Evolutionary conservation across 2,329 filamentous ascomycete genomes (phyloP), one percentile per base, ranked within the genome.

Genomic region (Pezicula carpinea): DNA sequence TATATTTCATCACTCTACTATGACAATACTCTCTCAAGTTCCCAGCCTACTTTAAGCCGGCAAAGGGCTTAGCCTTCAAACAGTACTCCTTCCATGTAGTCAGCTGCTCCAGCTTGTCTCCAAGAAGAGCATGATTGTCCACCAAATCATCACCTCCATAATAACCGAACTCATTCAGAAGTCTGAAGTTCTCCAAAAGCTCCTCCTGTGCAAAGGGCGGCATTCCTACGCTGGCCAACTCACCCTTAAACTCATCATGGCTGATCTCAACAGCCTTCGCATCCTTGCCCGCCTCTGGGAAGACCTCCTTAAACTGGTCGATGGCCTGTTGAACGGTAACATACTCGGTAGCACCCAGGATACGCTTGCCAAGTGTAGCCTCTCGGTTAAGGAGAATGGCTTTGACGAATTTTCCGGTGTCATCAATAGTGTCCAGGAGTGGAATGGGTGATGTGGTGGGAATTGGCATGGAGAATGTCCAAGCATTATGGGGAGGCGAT

Each of bases 101-200:
- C 50, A 68, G 60, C 53, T 63, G 60, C 39, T 72, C 67, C 46
- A 64, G 60, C 53, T 63, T 60, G 39, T 72, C 67, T 45, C 63
- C 63, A 45, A 71, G 44, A 47, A 64, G 57, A 13, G 52, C 57
- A 40, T 64, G 66, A 48, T 65, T 69, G 50, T 66, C 64, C 3
- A 70, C 64, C 39, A 75, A 61, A 33, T 57, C 53, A 39, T 52
- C 71, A 8, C 73, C 73, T 5, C 69, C 70, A 55, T 70, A 81
- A 53, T 81, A 81, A 0, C 77, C 76, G 23, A 68, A 73, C 18
- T 74, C 68, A 45, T 72, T 66, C 48, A 80, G 60, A 39, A 81
- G 64, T 34, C 70, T 61, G 60, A 77, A 71, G 50, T 77, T 81
- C 61, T 80, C 71, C 29, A 74, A 62, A 58, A 80, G 47, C 59